Evolutionary conservation across 768 basidiomycete species (phyloP), one percentile per base, ranked within the genome.

Genomic region (Tylopilus subfusipes): DNA sequence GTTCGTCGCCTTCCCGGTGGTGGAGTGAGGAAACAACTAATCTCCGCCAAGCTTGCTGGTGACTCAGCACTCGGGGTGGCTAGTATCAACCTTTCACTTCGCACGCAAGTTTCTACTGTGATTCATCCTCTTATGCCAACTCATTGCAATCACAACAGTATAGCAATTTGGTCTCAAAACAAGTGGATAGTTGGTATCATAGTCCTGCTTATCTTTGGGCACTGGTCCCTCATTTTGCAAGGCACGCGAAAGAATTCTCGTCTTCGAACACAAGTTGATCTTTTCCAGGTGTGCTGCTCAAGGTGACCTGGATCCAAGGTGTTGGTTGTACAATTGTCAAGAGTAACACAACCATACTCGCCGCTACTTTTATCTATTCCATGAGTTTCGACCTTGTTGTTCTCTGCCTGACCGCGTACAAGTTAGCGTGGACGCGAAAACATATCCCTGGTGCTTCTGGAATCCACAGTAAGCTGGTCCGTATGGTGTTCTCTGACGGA

Each of bases 371-470:
- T 68, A 84, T 88, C 30, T 89, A 89, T 60, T 82, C 86, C 29
- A 90, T 89, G 88, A 74, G 75, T 63, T 87, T 89, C 63, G 88
- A 89, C 64, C 71, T 86, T 21, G 54, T 78, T 27, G 84, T 88
- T 36, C 75, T 88, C 42, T 55, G 73, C 24, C 68, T 89, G 58
- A 86, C 80, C 34, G 79, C 77, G 13, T 82, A 79, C 68, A 88
- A 85, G 63, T 77, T 89, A 22, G 68, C 68, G 16, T 68, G 67
- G 69, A 54, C 55, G 11, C 56, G 50, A 19, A n/a, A 6, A 33
- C 59, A 55, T 13, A 14, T 55, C 25, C 52, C 59, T 40, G 59
- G 64, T 6, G 29, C 38, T 27, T 44, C 42, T 67, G 56, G 72
- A 67, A 61, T 40, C 19, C 65, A 70, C 34, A 81, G 76, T 59